A percentile compares a stretch with the other conserved stretches of the same genome.
These are phyloP conservation scores for Colletotrichum horii DNA, from an alignment of 2,329 filamentous ascomycete species.

Conservation along the genomic window DNA sequence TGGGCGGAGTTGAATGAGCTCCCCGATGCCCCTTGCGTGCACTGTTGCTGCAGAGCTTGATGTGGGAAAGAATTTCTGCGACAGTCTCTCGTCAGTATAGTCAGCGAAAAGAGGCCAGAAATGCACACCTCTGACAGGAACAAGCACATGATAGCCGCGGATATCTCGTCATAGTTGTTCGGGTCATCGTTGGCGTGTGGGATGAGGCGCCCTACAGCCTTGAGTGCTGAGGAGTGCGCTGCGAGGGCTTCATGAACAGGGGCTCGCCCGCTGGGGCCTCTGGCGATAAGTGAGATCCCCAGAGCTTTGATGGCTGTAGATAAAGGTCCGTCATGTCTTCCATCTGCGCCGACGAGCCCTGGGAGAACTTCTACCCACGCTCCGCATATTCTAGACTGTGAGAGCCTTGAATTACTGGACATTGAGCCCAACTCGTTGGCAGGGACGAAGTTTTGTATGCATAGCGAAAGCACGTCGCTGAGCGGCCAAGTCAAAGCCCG, in stretches of 20 bases:
- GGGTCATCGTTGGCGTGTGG: constrained; percentile 5
- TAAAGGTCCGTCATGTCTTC: constrained; percentile 25
- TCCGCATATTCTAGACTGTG: constrained; percentile 43
- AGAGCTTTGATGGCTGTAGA: constrained; percentile 36
- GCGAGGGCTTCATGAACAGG: constrained; percentile 29
- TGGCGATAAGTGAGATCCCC: constrained; percentile 31
- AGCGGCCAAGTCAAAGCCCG: constrained; percentile 25
- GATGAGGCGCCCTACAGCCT: constrained; percentile 28
- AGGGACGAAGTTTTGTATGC: constrained; percentile 27
- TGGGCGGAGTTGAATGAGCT: constrained; percentile 34
- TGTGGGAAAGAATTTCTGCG: constrained; percentile 35
- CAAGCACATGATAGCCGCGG: constrained; percentile 41
- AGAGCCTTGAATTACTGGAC: neutral
- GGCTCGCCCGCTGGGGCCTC: constrained; percentile 22
- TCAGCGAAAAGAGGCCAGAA: rapidly evolving
- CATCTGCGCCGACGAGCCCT: constrained; percentile 24
- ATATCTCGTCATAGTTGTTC: constrained; percentile 25
- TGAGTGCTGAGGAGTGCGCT: constrained; percentile 33
- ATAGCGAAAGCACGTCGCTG: constrained; percentile 27
- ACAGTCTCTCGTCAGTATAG: neutral
- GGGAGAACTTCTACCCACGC: constrained; percentile 45
- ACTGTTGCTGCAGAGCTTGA: constrained; percentile 27
- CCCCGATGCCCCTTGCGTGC: constrained; percentile 39
- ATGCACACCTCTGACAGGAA: constrained; percentile 29
- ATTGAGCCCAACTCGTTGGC: neutral